Base-by-base conservation (phyloP, 2,329 filamentous ascomycete genomes). In the Orbilia quercus region DNA sequence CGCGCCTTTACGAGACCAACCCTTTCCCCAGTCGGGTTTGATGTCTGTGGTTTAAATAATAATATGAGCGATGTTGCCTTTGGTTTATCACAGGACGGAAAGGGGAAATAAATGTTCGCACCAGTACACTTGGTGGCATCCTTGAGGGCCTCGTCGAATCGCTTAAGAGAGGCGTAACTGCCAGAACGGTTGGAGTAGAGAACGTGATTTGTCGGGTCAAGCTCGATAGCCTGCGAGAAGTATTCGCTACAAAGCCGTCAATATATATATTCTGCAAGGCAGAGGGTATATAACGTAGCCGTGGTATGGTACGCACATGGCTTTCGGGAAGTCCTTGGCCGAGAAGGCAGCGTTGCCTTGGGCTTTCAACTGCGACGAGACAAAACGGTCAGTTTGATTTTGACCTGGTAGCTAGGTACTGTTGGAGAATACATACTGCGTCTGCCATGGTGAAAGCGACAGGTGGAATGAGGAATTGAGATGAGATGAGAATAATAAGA, bases 261-360 rank as follows among this genome's bases (percentile, higher is more conserved):
- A 4, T 65, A 66, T 2, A 7, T 51, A 4, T 31, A 31, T 4
- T 9, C 28, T 31, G 28, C n/a, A n/a, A n/a, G n/a, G n/a, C n/a
- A n/a, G n/a, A 9, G 5, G 28, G 28, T 31, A 31, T 31, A 31
- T 57, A 48, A 16, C 7, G 16, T 53, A 18, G 34, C 11, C 23
- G 5, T 36, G 44, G n/a, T 1, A 53, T 23, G 31, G 76, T 75
- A 88, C 91, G 83, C 87, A 98, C 94, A 96, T 88, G 80, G 95
- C 95, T 81, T 94, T 92, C 79, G 92, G 87, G 82, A 96, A 99
- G 83, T 98, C 92, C 87, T 98, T 98, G 75, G 91, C 92, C 77
- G 92, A 90, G 82, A 99, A 99, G 82, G 96, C 93, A 85, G 96
- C 96, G 86, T 99, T 99, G 85, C 94, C 95, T 81, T 95, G 90